phyloP scores from a whole-genome alignment of 257 asterid genomes.

The Nicotiana undulata region DNA sequence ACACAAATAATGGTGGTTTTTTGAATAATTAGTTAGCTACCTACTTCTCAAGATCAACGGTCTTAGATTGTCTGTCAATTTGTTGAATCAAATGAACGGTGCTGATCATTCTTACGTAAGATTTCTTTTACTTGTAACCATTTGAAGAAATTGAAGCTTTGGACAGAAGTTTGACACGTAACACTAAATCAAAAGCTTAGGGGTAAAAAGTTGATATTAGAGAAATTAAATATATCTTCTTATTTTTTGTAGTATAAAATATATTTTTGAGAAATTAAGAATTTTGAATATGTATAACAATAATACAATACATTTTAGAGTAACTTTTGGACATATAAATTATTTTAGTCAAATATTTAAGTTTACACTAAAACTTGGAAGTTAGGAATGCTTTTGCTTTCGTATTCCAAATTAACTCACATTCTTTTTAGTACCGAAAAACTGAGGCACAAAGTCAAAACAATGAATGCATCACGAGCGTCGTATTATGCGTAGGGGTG shows the following conservation, averaged over 20 bases:
- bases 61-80: background rate
- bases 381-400: background rate
- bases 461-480: background rate
- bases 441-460: background rate
- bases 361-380: background rate
- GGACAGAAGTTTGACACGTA: slow-evolving; percentile 3
- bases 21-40: background rate
- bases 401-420: background rate
- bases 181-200: background rate
- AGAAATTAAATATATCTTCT: background rate
- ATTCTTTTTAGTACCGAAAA: background rate
- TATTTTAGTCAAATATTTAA: too few species aligned
- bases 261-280: background rate
- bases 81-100: background rate
- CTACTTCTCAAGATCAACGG: background rate
- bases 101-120: background rate
- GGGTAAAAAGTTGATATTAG: too few species aligned
- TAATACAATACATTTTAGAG: background rate
- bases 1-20: background rate
- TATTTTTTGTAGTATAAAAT: too few species aligned
- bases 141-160: too few species aligned
- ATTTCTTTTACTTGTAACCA: background rate
- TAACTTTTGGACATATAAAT: background rate
- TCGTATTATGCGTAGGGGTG: too few species aligned
- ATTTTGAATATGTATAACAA: background rate